A percentile compares a stretch with the other conserved stretches of the same genome.
phyloP scores from a whole-genome alignment of 73 alveolate species.

The Paramecium sonneborni region DNA sequence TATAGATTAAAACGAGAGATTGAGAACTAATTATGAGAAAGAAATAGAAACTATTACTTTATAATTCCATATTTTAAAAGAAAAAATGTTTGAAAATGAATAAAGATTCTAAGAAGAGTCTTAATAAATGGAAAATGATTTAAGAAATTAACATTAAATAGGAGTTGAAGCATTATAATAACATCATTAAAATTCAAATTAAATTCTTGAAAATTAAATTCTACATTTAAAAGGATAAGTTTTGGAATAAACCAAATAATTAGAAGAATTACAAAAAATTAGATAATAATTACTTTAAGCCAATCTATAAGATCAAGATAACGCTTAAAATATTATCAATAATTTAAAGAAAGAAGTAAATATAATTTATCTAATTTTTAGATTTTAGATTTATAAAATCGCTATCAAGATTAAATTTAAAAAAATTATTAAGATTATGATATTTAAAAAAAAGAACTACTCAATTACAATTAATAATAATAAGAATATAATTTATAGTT shows the following conservation, averaged over 20 bases:
- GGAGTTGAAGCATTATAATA: not conserved
- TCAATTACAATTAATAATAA: not conserved
- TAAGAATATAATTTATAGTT: not conserved
- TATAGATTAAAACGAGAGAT: constrained; percentile 1
- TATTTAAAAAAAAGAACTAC: not conserved
- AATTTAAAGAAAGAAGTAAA: constrained; percentile 5
- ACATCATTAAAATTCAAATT: not conserved
- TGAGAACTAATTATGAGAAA: constrained; percentile 24
- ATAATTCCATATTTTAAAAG: constrained; percentile 26
- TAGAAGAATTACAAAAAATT: not conserved
- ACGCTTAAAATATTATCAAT: not conserved
- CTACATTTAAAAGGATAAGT: not conserved
- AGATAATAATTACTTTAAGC: constrained; percentile 5
- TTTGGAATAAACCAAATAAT: not conserved
- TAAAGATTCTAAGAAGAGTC: constrained; percentile 9
- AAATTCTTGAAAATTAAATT: constrained; percentile 10
- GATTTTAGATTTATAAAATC: not conserved
- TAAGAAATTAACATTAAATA: not conserved
- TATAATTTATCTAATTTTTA: not conserved
- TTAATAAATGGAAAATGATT: not conserved
- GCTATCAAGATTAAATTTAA: not conserved
- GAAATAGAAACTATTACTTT: constrained; percentile 2
- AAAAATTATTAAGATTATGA: not conserved
- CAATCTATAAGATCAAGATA: not conserved
- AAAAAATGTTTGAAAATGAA: constrained; percentile 50